Conservation (phyloP, 2,329 filamentous ascomycete genomes). For the Drechslerella dactyloides region DNA sequence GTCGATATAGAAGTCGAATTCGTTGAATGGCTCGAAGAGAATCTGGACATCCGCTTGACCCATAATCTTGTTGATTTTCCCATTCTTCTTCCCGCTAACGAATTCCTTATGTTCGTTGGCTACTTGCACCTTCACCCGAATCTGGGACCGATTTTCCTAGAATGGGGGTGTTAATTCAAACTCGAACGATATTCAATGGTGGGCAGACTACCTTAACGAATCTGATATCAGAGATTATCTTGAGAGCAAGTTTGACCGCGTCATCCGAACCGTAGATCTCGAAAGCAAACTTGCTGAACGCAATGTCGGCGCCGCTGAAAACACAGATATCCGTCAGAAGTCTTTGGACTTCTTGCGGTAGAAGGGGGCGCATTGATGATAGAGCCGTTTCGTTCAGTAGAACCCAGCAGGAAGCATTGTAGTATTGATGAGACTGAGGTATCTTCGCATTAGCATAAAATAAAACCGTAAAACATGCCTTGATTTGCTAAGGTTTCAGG, state of each 20-base stretch:
- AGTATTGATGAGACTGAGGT: slow-evolving; percentile 80
- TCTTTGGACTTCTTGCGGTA: slow-evolving; percentile 73
- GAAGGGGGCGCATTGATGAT: slow-evolving; percentile 57
- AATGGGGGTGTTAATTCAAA: neutral
- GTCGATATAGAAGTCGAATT: slow-evolving; percentile 99
- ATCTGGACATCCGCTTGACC: slow-evolving; percentile 98
- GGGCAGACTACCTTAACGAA: slow-evolving; percentile 70
- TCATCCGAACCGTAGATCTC: slow-evolving; percentile 95
- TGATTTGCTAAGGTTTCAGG: slow-evolving; percentile 7
- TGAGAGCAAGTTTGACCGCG: slow-evolving; percentile 91
- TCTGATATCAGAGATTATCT: slow-evolving; percentile 87
- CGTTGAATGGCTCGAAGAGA: slow-evolving; percentile 98
- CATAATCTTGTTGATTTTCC: slow-evolving; percentile 99
- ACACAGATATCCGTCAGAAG: slow-evolving; percentile 96
- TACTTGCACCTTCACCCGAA: slow-evolving; percentile 96
- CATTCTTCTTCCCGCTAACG: slow-evolving; percentile 98
- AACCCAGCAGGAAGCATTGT: slow-evolving; percentile 95
- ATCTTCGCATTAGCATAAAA: slow-evolving; percentile 32
- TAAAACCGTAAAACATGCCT: slow-evolving; percentile 41
- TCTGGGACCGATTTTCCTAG: slow-evolving; percentile 79
- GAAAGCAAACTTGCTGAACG: slow-evolving; percentile 92
- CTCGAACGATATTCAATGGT: neutral
- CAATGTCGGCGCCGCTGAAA: slow-evolving; percentile 89
- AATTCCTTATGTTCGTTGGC: slow-evolving; percentile 99
- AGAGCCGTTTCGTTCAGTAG: slow-evolving; percentile 72